These are phyloP conservation scores for Rhodamnia rubescens DNA, from an alignment of 345 rosid species.

Conservation along the genomic window DNA sequence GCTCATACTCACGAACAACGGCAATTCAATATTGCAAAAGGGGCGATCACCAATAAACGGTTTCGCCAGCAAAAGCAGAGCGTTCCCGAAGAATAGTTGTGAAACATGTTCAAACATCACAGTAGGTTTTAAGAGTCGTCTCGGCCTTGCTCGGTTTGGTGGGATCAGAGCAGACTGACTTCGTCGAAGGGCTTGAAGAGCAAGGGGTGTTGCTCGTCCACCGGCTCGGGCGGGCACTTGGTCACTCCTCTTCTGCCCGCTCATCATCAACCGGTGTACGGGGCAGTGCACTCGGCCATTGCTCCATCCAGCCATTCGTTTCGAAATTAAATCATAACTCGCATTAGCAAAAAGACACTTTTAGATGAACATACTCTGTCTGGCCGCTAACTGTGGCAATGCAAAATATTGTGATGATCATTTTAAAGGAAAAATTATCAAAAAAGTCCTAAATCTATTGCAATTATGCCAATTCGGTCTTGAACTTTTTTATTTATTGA, in stretches of 20 bases:
- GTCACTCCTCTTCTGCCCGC: neutral
- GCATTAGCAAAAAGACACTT: too few relatives aligned
- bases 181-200: constrained; percentile 16
- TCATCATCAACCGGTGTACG: neutral
- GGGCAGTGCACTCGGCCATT: neutral
- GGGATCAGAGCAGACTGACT: neutral
- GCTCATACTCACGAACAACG: neutral
- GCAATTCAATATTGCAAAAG: neutral
- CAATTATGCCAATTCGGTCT: too few relatives aligned
- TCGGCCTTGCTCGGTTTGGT: neutral
- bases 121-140: neutral
- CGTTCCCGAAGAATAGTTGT: too few relatives aligned
- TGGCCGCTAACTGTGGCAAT: too few relatives aligned
- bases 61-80: too few relatives aligned
- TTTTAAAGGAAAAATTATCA: too few relatives aligned
- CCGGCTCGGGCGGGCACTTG: constrained; percentile 4
- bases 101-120: neutral
- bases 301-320: neutral
- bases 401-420: too few relatives aligned
- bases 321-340: neutral
- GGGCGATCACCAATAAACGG: neutral
- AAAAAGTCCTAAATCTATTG: too few relatives aligned
- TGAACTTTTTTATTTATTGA: too few relatives aligned
- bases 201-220: constrained; percentile 18
- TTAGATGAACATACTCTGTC: too few relatives aligned